These are phyloP conservation scores for Sequoiadendron giganteum DNA, from an alignment of 75 land plant species.

Conservation along the genomic window DNA sequence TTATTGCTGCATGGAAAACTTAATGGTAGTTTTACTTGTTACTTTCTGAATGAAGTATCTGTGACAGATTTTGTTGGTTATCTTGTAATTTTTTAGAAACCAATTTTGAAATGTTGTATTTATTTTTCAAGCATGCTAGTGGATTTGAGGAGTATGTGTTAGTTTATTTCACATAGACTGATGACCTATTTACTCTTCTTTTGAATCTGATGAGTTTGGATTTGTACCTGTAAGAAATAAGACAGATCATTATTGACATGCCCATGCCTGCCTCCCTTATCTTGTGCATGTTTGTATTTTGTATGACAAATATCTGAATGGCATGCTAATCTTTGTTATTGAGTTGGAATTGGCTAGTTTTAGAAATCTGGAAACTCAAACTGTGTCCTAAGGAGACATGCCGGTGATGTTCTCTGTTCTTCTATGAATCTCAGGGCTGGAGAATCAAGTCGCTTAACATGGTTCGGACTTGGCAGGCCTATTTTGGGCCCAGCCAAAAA, in stretches of 20 bases:
- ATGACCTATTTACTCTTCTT: not conserved
- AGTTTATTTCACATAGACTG: not conserved
- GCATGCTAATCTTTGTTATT: not conserved
- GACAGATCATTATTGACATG: not conserved
- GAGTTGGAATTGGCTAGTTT: not conserved
- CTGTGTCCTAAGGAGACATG: not conserved
- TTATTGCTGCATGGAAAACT: not conserved
- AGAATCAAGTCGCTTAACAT: not conserved
- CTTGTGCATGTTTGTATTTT: not conserved
- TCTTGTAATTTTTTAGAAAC: not conserved
- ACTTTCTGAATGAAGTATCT: not conserved
- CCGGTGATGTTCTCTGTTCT: not conserved
- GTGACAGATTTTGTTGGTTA: not conserved
- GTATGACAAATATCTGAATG: not conserved
- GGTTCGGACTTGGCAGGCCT: not conserved
- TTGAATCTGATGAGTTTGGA: not conserved
- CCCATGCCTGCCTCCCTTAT: not conserved
- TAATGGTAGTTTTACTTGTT: not conserved
- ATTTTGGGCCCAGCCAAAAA: not conserved
- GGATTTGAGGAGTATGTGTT: not conserved
- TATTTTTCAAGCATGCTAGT: not conserved
- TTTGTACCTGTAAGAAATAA: not conserved
- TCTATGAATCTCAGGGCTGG: not conserved
- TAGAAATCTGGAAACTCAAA: not conserved
- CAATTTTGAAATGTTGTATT: not conserved